Evolutionary conservation across 1,284 basidiomycete species (phyloP).

Genomic region (Gomphus bonarii): DNA sequence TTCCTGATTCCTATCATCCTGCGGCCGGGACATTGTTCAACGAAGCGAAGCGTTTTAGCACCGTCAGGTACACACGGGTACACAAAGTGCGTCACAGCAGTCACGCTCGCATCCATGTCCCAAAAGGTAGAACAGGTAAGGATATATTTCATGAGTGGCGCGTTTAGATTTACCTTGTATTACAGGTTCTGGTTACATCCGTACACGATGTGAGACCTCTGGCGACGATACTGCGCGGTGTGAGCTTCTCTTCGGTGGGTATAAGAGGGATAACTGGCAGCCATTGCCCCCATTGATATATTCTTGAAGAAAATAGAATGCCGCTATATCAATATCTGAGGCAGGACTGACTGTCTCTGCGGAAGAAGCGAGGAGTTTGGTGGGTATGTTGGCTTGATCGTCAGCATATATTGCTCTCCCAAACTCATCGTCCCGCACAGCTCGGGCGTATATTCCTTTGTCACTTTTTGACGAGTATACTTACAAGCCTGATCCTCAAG

Average conservation of each 20-base stretch:
- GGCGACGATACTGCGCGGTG: conserved; percentile 61
- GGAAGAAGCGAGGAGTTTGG: conserved; percentile 72
- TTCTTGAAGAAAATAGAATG: conserved; percentile 41
- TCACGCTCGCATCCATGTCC: background rate
- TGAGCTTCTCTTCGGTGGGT: conserved; percentile 66
- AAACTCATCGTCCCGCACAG: conserved; percentile 28
- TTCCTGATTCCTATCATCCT: conserved; percentile 91
- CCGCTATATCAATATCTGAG: conserved; percentile 61
- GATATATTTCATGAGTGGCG: background rate
- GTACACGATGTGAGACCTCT: conserved; percentile 74
- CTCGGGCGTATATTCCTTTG: conserved; percentile 76
- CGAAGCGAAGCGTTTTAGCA: background rate
- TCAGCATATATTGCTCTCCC: background rate
- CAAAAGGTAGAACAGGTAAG: background rate
- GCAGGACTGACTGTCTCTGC: conserved; percentile 77
- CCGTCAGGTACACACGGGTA: background rate
- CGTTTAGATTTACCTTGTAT: background rate
- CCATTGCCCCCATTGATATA: background rate
- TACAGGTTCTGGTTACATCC: conserved; percentile 68
- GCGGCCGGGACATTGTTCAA: conserved; percentile 61
- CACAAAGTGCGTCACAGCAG: background rate
- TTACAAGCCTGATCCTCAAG: conserved; percentile 32
- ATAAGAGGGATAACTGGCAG: conserved; percentile 6
- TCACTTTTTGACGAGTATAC: conserved; percentile 71
- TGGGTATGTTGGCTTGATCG: conserved; percentile 39